Base-by-base conservation (phyloP, 331 rosid genomes). In the Arachis monticola region DNA sequence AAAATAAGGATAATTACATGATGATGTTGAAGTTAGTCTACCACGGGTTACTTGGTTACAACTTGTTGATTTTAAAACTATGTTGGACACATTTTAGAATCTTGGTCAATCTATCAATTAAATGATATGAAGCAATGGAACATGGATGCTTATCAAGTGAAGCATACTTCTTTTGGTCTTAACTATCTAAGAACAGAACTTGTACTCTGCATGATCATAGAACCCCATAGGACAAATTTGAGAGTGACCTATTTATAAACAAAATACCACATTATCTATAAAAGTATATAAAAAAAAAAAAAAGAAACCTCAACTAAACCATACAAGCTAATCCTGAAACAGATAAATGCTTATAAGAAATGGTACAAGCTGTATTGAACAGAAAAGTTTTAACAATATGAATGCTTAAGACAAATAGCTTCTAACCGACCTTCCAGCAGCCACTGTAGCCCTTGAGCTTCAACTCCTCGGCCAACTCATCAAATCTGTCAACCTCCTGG, bases 401-500 rank as follows among this genome's bases (percentile, higher is more conserved):
- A 48, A 40, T 59, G 81, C 73, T 44, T 67, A 75, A 71, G 63
- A 73, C 9, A 73, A 65, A 42, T 13, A 56, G 12, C 45, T 68
- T 79, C 48, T 66, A 56, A 86, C 89, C 11, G 80, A 94, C 97
- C 97, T 92, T 92, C 97, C 97, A 92, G 77, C 83, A 81, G 81
- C 97, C 97, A 60, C 35, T 76, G 83, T 88, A 92, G 60, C 99
- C 99, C 78, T 81, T 84, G 80, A 52, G 65, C 81, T 66, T 88
- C 67, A 94, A 84, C 70, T 85, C 90, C 75, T 94, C 96, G 73
- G 76, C 90, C 59, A 92, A 80, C 58, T 92, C 97, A 6, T 72
- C 68, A 84, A 90, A 94, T 85, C 78, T 88, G 84, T 94, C 99
- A 78, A 94, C 96, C 87, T 92, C 99, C 97, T 94, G 89, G 61